Conservation (phyloP, 2,329 filamentous ascomycete species). For the Tolypocladium paradoxum region DNA sequence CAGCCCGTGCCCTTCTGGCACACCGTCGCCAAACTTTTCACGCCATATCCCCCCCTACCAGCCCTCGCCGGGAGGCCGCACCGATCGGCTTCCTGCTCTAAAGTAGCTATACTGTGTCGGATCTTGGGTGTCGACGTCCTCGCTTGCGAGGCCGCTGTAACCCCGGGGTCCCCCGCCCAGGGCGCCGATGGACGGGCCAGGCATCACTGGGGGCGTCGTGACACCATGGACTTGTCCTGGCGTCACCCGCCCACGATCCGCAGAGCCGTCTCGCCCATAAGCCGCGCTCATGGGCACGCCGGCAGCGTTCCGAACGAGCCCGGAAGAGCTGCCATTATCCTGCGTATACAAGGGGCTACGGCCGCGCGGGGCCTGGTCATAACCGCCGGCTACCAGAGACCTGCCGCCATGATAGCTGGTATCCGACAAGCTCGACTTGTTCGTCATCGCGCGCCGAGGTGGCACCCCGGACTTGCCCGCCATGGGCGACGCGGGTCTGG, state of each 20-base stretch:
- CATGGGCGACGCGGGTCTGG: conserved; percentile 39
- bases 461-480: conserved; percentile 15
- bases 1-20: not conserved
- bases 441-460: conserved; percentile 11
- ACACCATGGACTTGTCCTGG: conserved; percentile 7
- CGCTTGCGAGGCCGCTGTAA: conserved; percentile 46
- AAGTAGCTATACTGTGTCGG: conserved; percentile 48
- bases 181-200: conserved; percentile 36
- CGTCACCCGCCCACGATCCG: conserved; percentile 14
- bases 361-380: conserved; percentile 18
- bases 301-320: conserved; percentile 42
- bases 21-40: not conserved
- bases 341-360: conserved; percentile 39
- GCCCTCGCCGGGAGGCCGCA: conserved; percentile 25
- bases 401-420: conserved; percentile 17
- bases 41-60: conserved; percentile 17
- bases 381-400: conserved; percentile 7
- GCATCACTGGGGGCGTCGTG: conserved; percentile 9
- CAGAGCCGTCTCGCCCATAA: conserved; percentile 11
- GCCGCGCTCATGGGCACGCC: conserved; percentile 33
- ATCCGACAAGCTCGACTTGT: conserved; percentile 12
- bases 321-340: conserved; percentile 41
- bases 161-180: conserved; percentile 47
- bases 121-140: conserved; percentile 24
- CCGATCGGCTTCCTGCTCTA: conserved; percentile 23